Percentiles rank a stretch among this genome's conserved stretches.
Conservation (phyloP, 371 early-diverging fungal species). For the Enterospora canceri region DNA sequence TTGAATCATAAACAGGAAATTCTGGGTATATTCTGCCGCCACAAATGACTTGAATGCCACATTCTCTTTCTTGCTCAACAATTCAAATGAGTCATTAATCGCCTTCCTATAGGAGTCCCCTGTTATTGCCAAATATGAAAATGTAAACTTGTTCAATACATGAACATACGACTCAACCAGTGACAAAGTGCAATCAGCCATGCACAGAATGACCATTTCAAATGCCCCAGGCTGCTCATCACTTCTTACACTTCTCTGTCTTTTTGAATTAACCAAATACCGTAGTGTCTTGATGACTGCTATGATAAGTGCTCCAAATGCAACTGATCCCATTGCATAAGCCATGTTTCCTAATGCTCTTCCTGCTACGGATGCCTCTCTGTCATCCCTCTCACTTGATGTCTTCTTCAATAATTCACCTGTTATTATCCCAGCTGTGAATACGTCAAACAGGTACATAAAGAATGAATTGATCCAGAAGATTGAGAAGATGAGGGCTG, state of each 20-base stretch:
- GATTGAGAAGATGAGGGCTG: no score
- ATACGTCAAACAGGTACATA: background rate
- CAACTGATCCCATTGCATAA: constrained; percentile 6
- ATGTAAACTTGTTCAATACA: background rate
- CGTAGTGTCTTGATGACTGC: background rate
- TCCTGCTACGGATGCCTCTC: background rate
- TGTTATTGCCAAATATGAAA: constrained; percentile 4
- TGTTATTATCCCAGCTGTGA: background rate
- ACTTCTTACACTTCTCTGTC: background rate
- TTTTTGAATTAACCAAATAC: background rate
- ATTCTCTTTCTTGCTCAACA: background rate
- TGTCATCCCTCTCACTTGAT: background rate
- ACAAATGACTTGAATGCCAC: background rate
- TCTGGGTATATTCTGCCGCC: constrained; percentile 2
- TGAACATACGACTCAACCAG: background rate
- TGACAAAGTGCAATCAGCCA: background rate
- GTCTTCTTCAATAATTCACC: background rate
- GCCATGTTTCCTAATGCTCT: background rate
- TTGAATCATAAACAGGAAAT: no score
- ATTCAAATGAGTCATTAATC: background rate
- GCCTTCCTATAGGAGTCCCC: constrained; percentile 8
- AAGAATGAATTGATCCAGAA: background rate
- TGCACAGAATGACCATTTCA: background rate
- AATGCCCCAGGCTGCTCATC: no score
- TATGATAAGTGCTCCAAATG: constrained; percentile 11